Base-by-base conservation (phyloP, 768 basidiomycete species). In the Mrakia hoshinonis region DNA sequence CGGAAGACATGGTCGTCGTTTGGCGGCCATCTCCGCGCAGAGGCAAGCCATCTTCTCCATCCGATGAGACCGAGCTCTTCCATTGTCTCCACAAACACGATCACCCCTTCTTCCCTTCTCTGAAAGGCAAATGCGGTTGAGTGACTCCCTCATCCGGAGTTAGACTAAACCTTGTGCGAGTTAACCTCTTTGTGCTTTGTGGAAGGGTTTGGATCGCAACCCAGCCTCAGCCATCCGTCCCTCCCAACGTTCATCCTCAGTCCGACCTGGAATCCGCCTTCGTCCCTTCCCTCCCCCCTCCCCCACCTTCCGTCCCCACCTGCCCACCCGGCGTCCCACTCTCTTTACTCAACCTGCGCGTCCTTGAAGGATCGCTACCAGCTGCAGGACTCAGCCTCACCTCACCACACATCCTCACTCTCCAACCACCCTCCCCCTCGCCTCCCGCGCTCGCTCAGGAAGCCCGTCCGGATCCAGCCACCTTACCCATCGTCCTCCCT, bases 361-460 rank as follows among this genome's bases (percentile, higher is more conserved):
- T 61, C 58, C 58, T 61, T 22, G 58, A 61, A 61, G 58, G 58
- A 61, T 61, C 22, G 58, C 58, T 38, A 31, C 13, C 55, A 58
- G 18, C 58, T 61, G 58, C 58, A 61, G 58, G 58, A 31, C 18
- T 36, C 58, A 39, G 34, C 36, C 58, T 18, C 54, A 31, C 26
- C 6, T 22, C 58, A 58, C 54, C 29, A 29, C 24, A 5, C 60
- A 2, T 39, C 61, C 61, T 22, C 4, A 26, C 31, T 34, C 31
- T 13, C 26, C 55, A n/a, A n/a, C n/a, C 20, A 4, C 38, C 60
- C 22, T 39, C 60, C 60, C 36, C 20, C 61, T 24, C 24, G 11
- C 61, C 6, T 34, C 60, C 34, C 64, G 26, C 62, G 12, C 43
- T 64, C 39, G 26, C 31, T 46, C 64, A 34, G 58, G 58, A 61